Base-by-base conservation (phyloP, 345 rosid genomes). In the Mangifera indica region DNA sequence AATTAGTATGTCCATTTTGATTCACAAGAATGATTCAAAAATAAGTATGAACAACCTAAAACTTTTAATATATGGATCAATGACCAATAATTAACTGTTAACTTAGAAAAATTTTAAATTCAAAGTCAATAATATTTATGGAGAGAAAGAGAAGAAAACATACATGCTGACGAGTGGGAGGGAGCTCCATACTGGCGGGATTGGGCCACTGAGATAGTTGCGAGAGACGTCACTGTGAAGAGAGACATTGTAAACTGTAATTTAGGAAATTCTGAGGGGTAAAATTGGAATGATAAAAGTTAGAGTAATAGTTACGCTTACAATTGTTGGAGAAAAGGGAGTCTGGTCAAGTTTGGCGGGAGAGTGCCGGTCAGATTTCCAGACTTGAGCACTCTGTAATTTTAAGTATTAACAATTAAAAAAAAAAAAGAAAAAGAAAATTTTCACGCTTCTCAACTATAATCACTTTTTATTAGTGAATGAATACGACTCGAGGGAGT, bases 171-270 rank as follows among this genome's bases (percentile, higher is more conserved):
- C 10, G 4, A 86, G 81, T 44, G 74, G 73, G 63, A 74, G 76
- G 44, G 79, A 24, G 59, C 81, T 85, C 92, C 92, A 86, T 69
- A 81, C 76, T 10, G 79, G 66, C 70, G 83, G 92, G 54, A 86
- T 74, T 21, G 86, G 70, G 56, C 90, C 90, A 42, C 59, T 83
- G 57, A 88, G 85, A 78, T 71, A 80, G 81, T 88, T 88, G 63
- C 84, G 84, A 24, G 74, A 9, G 61, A 86, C 64, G 72, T 86
- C 85, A 72, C 92, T 88, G 78, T 25, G 32, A 29, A 3, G 2
- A 29, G 32, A 29, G 32, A 1, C 32, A 3, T 29, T 29, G 3
- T 29, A 29, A 29, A 29, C 1, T 2, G 32, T 29, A 25, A 45
- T 59, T 70, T 24, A 0, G 1, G 7, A 17, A 63, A 18, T 1